Evolutionary conservation across 2,329 filamentous ascomycete genomes (phyloP), one percentile per base, ranked within the genome.

Genomic region (Fusarium citri): DNA sequence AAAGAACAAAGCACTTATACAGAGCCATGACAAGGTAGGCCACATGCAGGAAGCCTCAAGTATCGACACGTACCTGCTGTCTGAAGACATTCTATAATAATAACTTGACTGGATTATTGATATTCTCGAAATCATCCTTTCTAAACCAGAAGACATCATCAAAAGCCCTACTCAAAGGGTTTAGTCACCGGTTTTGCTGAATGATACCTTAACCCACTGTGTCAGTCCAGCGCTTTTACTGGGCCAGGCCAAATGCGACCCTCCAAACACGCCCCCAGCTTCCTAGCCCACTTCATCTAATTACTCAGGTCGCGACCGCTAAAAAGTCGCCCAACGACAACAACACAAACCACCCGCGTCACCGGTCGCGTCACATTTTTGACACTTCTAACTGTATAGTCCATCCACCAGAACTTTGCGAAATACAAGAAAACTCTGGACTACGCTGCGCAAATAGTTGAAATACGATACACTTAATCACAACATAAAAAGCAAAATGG

Each of bases 401-500:
- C 37, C 55, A 68, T n/a, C 41, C 49, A 62, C 54, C 51, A 48
- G 25, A 53, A 43, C 31, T 20, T 20, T 47, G 42, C 37, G 45
- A 50, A 26, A 5, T 25, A 26, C 12, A 25, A 51, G 5, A 25
- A 41, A n/a, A 16, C 14, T 18, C 41, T 25, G 18, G 16, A 7
- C 11, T 49, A 16, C 31, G 11, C 41, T 23, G 22, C 9, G 22
- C 46, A 46, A 20, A 18, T 15, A 25, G 11, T 4, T 47, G 41
- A 16, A 15, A 53, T 31, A n/a, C 12, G 2, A 53, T 30, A 15
- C 12, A 3, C 37, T 42, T 28, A 6, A 48, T 34, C 18, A n/a
- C 16, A n/a, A 18, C 18, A 57, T n/a, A 30, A 57, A 43, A 55
- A 48, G 49, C 42, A 60, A 49, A 47, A 81, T 81, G 80, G 77